Conservation (phyloP, 2,329 filamentous ascomycete species). For the Leptographium lundbergii region DNA sequence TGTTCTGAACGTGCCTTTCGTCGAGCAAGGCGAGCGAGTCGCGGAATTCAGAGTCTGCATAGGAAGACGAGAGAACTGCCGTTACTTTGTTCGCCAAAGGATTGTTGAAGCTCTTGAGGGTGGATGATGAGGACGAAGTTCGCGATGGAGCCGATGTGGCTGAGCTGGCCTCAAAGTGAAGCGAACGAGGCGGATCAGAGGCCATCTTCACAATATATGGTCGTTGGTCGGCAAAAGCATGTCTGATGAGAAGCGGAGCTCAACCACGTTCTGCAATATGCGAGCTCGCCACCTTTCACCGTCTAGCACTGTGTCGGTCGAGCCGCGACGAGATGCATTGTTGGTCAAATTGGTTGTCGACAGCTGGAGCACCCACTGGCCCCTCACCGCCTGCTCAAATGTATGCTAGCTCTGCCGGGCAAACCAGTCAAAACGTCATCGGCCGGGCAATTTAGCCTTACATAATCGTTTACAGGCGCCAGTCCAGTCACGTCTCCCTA, state of each 20-base stretch:
- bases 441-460: neutral
- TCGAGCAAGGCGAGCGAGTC: constrained; percentile 74
- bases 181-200: constrained; percentile 1
- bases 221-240: neutral
- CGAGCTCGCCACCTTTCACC: neutral
- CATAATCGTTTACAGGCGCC: neutral
- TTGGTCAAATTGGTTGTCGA: neutral
- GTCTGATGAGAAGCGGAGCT: neutral
- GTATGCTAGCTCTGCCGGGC: neutral
- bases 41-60: constrained; percentile 82
- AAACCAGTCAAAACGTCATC: constrained; percentile 5
- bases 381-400: constrained; percentile 10
- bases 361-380: neutral
- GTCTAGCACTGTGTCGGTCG: neutral
- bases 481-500: neutral
- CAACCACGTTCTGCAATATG: neutral
- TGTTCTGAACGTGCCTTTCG: constrained; percentile 56
- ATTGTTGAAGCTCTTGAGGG: constrained; percentile 31
- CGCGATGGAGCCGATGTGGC: constrained; percentile 19
- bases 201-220: constrained; percentile 7
- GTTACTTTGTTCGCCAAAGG: constrained; percentile 73
- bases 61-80: constrained; percentile 78
- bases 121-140: constrained; percentile 16
- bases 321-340: neutral
- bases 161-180: neutral